Evolutionary conservation across 2,329 filamentous ascomycete species (phyloP).

Genomic region (Albophoma yamanashiensis): DNA sequence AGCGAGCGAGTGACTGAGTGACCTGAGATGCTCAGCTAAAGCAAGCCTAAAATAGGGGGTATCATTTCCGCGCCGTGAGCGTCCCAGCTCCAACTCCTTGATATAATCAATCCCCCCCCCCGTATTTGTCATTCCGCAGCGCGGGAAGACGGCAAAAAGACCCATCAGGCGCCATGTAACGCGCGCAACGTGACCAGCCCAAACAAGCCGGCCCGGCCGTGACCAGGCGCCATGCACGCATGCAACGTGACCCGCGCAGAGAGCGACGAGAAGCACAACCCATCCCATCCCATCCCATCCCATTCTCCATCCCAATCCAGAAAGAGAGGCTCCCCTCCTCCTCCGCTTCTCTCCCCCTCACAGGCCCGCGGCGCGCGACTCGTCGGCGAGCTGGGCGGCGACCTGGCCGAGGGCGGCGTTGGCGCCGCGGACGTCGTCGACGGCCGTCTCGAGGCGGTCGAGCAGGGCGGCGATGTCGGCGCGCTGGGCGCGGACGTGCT

Average conservation of each 20-base stretch:
- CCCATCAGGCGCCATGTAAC: not conserved
- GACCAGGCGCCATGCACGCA: not conserved
- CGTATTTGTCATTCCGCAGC: not conserved
- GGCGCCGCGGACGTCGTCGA: constrained; percentile 44
- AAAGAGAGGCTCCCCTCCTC: too few species aligned
- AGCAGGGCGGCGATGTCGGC: constrained; percentile 43
- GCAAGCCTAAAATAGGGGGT: not conserved
- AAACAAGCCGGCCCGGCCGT: too few species aligned
- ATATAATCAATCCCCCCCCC: not conserved
- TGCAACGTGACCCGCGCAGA: not conserved
- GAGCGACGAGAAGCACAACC: not conserved
- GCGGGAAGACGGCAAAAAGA: not conserved
- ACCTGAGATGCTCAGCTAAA: not conserved
- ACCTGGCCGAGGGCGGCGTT: constrained; percentile 36
- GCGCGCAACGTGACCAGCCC: not conserved
- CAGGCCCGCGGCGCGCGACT: constrained; percentile 27
- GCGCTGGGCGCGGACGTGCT: constrained; percentile 41
- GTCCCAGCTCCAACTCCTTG: not conserved
- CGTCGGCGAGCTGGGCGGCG: constrained; percentile 35
- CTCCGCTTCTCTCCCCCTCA: not conserved
- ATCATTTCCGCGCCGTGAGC: not conserved
- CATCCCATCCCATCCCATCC: too few species aligned
- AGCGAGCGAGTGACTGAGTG: too few species aligned
- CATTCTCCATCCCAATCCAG: too few species aligned
- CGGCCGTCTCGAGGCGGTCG: constrained; percentile 34